Conservation (phyloP, 331 rosid species). For the Quercus tomentella region DNA sequence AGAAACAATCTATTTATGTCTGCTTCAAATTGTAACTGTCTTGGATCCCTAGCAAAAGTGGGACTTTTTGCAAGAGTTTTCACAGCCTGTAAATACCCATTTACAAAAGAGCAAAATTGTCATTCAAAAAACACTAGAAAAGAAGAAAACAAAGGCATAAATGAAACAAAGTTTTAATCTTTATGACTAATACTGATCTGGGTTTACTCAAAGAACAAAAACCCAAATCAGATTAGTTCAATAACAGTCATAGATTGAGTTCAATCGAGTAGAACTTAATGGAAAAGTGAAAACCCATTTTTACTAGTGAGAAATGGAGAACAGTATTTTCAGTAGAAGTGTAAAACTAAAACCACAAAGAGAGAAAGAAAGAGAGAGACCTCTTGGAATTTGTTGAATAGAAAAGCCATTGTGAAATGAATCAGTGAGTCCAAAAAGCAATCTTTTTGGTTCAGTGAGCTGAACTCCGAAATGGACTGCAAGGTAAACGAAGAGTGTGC, state of each 20-base stretch:
- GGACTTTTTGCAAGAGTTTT: conserved; percentile 63
- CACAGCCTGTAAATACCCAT: conserved; percentile 44
- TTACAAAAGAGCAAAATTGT: neutral
- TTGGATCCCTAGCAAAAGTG: conserved; percentile 56
- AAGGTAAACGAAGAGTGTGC: too few relatives aligned
- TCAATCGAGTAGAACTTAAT: too few relatives aligned
- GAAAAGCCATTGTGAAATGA: too few relatives aligned
- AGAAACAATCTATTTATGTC: conserved; percentile 85
- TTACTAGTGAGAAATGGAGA: too few relatives aligned
- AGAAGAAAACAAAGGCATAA: neutral
- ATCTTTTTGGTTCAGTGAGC: too few relatives aligned
- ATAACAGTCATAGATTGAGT: neutral
- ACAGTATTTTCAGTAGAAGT: too few relatives aligned
- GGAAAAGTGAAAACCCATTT: too few relatives aligned
- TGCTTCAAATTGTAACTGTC: conserved; percentile 71
- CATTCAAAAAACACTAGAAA: neutral
- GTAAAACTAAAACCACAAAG: too few relatives aligned
- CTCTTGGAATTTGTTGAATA: too few relatives aligned
- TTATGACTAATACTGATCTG: neutral
- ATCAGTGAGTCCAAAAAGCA: too few relatives aligned
- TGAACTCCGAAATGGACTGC: too few relatives aligned
- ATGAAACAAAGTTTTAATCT: neutral
- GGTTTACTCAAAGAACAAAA: neutral
- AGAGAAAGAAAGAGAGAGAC: too few relatives aligned
- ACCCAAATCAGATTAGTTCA: neutral